Conservation (phyloP, 2,329 filamentous ascomycete genomes). For the Paecilomyces formosus region DNA sequence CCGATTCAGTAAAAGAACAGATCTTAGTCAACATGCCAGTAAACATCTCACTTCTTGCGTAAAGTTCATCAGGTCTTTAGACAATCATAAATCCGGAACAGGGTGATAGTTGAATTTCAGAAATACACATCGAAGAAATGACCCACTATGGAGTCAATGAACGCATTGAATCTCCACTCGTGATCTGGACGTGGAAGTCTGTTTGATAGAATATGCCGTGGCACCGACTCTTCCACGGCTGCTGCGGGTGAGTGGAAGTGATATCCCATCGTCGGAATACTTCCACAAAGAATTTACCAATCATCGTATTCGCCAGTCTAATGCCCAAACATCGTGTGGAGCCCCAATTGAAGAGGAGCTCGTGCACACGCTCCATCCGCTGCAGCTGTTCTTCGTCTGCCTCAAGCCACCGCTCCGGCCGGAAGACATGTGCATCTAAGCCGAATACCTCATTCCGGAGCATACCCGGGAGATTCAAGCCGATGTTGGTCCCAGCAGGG, state of each 20-base stretch:
- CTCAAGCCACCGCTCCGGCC: conserved; percentile 44
- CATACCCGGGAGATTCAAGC: conserved; percentile 33
- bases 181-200: conserved; percentile 1
- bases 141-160: neutral
- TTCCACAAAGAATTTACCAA: conserved; percentile 44
- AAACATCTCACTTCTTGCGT: neutral
- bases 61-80: neutral
- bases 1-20: neutral
- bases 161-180: neutral
- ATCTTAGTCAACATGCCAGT: no score
- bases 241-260: conserved; percentile 1
- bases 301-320: conserved; percentile 42
- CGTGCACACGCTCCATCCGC: conserved; percentile 33
- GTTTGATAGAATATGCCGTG: conserved; percentile 2
- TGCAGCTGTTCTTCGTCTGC: conserved; percentile 23
- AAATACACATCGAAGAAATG: neutral
- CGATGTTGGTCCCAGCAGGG: conserved; percentile 41
- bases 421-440: conserved; percentile 33
- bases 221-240: conserved; percentile 1
- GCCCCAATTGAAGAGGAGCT: conserved; percentile 41
- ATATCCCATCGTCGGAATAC: conserved; percentile 18
- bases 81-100: neutral
- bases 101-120: neutral
- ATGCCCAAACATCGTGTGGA: conserved; percentile 42
- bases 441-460: conserved; percentile 33